A percentile compares a stretch with the other conserved stretches of the same genome.
Evolutionary conservation across 176 grass and related monocot genomes (phyloP).

Genomic region (Thalia dealbata): DNA sequence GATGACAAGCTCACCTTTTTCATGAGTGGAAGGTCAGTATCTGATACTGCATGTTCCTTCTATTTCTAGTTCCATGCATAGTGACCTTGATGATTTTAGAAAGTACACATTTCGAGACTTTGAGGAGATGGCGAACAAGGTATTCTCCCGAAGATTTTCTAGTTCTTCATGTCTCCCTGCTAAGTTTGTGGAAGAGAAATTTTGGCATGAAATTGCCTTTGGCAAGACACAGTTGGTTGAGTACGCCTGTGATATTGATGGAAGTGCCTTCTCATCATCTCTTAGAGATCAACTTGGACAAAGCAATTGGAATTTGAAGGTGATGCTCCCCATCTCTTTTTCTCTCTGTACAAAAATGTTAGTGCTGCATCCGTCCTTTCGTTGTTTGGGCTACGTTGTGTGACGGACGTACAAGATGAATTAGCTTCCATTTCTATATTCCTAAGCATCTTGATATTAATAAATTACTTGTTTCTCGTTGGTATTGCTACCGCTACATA

Average conservation of each 20-base stretch:
- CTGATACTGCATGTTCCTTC: neutral
- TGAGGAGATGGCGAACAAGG: constrained; percentile 92
- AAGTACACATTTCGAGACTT: constrained; percentile 97
- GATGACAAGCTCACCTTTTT: constrained; percentile 85
- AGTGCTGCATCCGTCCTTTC: neutral
- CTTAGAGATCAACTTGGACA: constrained; percentile 67
- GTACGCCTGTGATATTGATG: constrained; percentile 98
- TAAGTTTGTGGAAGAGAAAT: constrained; percentile 84
- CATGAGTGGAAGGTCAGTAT: constrained; percentile 83
- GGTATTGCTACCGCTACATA: too few relatives aligned
- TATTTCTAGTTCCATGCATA: neutral
- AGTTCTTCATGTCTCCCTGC: constrained; percentile 63
- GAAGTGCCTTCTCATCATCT: constrained; percentile 96
- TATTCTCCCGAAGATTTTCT: constrained; percentile 70
- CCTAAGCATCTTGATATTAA: too few relatives aligned
- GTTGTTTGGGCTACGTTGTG: neutral
- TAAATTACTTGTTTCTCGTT: too few relatives aligned
- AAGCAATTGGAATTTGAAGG: constrained; percentile 99
- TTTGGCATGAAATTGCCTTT: constrained; percentile 93
- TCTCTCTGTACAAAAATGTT: neutral
- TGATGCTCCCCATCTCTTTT: constrained; percentile 3
- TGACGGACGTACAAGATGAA: too few relatives aligned
- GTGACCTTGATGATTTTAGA: constrained; percentile 26
- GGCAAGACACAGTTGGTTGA: constrained; percentile 91
- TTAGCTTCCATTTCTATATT: too few relatives aligned